phyloP scores from a whole-genome alignment of 345 rosid species.

The Gynandropsis gynandra region DNA sequence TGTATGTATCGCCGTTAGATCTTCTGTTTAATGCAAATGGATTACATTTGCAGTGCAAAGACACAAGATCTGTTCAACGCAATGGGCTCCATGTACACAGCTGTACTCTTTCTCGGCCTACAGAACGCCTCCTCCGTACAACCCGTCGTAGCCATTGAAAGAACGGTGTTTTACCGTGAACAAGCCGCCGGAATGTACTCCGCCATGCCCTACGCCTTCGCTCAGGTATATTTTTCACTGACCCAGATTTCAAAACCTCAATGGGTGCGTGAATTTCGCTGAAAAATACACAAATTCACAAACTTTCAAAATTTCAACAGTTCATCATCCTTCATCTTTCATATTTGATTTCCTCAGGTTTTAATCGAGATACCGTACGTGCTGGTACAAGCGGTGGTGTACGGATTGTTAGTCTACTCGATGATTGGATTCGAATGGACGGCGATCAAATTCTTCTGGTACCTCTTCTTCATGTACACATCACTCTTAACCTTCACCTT shows the following conservation, averaged over 20 bases:
- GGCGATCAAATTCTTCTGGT: constrained; percentile 53
- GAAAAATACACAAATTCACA: neutral
- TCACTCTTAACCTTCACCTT: constrained; percentile 59
- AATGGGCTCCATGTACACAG: constrained; percentile 70
- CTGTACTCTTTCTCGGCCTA: constrained; percentile 61
- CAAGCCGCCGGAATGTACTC: constrained; percentile 86
- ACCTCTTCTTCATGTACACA: constrained; percentile 49
- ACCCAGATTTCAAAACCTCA: too few species aligned
- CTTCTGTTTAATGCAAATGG: too few species aligned
- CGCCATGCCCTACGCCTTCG: constrained; percentile 62
- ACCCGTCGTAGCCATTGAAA: constrained; percentile 58
- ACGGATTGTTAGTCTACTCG: constrained; percentile 45
- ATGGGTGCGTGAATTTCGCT: too few species aligned
- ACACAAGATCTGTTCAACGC: constrained; percentile 53
- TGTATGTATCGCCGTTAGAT: too few species aligned
- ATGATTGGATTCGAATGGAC: constrained; percentile 70
- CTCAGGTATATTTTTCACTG: constrained; percentile 24
- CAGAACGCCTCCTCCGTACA: constrained; percentile 54
- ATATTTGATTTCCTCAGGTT: constrained; percentile 20
- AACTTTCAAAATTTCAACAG: neutral
- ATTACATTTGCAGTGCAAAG: constrained; percentile 11
- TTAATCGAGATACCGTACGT: constrained; percentile 55
- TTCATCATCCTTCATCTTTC: neutral
- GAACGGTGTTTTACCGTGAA: constrained; percentile 74
- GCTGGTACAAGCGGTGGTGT: constrained; percentile 39